These are phyloP conservation scores for Trichoderma sp. DNA, from an alignment of 2,329 filamentous ascomycete genomes.

Conservation along the genomic window DNA sequence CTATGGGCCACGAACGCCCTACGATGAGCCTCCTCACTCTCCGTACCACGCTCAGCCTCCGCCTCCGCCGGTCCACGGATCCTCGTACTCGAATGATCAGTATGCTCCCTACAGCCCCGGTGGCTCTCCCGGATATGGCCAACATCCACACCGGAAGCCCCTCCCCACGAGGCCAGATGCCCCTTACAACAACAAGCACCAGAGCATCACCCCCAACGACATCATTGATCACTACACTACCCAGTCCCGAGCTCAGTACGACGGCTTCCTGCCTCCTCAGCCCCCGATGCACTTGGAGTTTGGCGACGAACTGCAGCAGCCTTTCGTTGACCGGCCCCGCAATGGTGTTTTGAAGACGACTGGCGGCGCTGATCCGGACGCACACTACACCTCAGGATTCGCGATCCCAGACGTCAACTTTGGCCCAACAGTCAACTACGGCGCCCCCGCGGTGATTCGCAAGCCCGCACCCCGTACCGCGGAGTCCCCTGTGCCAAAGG, in stretches of 20 bases:
- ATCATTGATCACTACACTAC: constrained; percentile 40
- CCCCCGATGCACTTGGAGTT: constrained; percentile 24
- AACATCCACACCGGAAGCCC: constrained; percentile 30
- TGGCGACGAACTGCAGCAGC: constrained; percentile 54
- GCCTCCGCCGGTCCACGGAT: constrained; percentile 1
- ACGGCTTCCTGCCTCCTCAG: constrained; percentile 25
- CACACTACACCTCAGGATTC: constrained; percentile 33
- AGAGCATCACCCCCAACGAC: constrained; percentile 36
- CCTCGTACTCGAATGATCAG: constrained; percentile 1
- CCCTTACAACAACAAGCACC: constrained; percentile 19
- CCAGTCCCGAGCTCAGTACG: constrained; percentile 25
- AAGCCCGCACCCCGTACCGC: constrained; percentile 25
- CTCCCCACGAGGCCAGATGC: constrained; percentile 25
- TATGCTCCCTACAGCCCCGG: not conserved
- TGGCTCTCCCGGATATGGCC: constrained; percentile 18
- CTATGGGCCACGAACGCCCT: constrained; percentile 36
- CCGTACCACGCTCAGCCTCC: constrained; percentile 27
- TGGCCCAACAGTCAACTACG: constrained; percentile 74
- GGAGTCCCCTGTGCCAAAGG: constrained; percentile 20
- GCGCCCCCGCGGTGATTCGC: constrained; percentile 33
- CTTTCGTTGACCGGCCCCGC: constrained; percentile 63
- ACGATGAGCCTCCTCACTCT: constrained; percentile 33
- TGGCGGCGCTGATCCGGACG: constrained; percentile 48
- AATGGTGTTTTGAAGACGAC: constrained; percentile 79
- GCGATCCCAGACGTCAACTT: constrained; percentile 78